Evolutionary conservation across 1,284 basidiomycete genomes (phyloP), one percentile per base, ranked within the genome.

Genomic region (Cryptococcus sp.): DNA sequence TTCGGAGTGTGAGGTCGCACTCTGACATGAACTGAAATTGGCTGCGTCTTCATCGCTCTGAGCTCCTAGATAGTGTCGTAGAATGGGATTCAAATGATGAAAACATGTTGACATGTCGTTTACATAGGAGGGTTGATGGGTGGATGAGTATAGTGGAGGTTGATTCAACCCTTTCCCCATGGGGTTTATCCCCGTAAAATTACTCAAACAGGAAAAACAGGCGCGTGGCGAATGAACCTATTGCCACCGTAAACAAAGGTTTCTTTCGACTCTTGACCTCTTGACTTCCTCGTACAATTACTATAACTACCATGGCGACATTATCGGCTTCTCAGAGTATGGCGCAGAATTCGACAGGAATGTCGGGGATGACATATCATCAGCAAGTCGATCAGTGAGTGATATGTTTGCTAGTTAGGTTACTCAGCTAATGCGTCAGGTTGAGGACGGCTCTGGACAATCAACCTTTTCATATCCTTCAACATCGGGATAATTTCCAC

Each of bases 401-500:
- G 32, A 38, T 38, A 2, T 48, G 46, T 32, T 31, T 48, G 23
- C 15, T 23, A 23, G 23, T 13, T 11, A 31, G 15, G 46, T 32
- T 48, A 6, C 46, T 10, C 11, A 10, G 30, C 23, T n/a, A 37
- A n/a, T 49, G 35, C n/a, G 8, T 37, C 15, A 8, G 13, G 32
- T 32, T 48, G 32, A 48, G n/a, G 15, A 34, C 56, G 15, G 47
- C 48, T n/a, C 4, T 13, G n/a, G 52, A 55, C 14, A 7, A 57
- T 13, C 42, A 57, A 41, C 62, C 53, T 14, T 60, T 68, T 31
- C 48, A 71, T 50, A 59, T 72, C 46, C 55, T 63, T 13, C 31
- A 46, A n/a, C 62, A 72, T 50, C 61, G 64, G 6, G 66, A 68
- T 36, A 45, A 49, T 36, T 71, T 73, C 56, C 64, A 65, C 6